These are phyloP conservation scores for Oxyria digyna DNA, from an alignment of 148 eudicot genomes.

Conservation along the genomic window DNA sequence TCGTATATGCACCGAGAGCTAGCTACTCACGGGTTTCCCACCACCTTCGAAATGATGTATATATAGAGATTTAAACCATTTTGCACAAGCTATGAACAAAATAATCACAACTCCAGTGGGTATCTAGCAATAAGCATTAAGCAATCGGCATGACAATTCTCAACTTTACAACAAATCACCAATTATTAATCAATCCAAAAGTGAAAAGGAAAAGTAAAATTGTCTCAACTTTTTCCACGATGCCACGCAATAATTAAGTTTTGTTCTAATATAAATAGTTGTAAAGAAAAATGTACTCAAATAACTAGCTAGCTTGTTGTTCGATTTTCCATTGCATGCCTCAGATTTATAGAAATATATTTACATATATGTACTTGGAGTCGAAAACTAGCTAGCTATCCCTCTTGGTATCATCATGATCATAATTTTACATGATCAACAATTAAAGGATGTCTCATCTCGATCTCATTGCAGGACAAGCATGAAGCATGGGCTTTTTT, in stretches of 20 bases:
- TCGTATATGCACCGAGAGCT: neutral
- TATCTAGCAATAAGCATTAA: too few relatives aligned
- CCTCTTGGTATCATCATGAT: neutral
- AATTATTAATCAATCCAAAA: neutral
- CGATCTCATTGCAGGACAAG: neutral
- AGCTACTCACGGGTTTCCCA: neutral
- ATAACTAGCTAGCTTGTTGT: neutral
- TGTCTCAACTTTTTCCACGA: conserved; percentile 3
- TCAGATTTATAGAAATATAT: neutral
- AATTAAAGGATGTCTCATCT: neutral
- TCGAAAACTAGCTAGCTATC: neutral
- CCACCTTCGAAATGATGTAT: neutral
- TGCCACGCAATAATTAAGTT: neutral
- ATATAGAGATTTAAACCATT: neutral
- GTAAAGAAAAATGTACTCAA: neutral
- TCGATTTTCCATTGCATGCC: neutral
- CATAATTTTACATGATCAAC: neutral
- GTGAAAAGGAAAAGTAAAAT: neutral
- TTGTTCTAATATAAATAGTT: neutral
- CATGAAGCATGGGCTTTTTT: conserved; percentile 4
- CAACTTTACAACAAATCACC: conserved; percentile 8
- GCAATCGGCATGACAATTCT: neutral
- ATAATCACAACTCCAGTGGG: too few relatives aligned
- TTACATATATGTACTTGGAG: neutral
- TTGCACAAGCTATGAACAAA: neutral